phyloP scores from a whole-genome alignment of 2,329 filamentous ascomycete species.

The Apiospora arundinis region DNA sequence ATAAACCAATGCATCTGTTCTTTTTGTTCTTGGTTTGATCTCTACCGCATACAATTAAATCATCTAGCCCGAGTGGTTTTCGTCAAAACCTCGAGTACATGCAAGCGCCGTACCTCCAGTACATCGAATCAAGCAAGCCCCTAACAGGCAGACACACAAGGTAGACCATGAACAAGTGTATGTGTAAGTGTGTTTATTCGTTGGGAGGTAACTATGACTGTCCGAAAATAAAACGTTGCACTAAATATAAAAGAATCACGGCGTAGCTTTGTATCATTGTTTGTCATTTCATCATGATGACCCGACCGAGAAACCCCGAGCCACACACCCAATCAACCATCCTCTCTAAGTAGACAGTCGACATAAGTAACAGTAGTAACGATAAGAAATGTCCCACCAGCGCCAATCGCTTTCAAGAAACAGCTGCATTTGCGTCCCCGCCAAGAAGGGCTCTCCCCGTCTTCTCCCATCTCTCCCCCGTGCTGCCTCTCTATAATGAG shows the following conservation, averaged over 20 bases:
- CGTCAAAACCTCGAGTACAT: background rate
- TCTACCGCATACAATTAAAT: too few relatives aligned
- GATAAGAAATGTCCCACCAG: background rate
- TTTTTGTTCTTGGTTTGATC: too few relatives aligned
- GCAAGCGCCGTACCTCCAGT: background rate
- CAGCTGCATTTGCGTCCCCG: background rate
- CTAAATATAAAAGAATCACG: background rate
- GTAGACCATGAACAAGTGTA: background rate
- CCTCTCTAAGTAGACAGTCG: background rate
- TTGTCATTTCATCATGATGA: conserved; percentile 11
- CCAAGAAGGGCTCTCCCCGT: background rate
- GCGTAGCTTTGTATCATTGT: conserved; percentile 5
- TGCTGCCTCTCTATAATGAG: background rate
- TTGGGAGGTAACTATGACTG: background rate
- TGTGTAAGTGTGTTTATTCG: background rate
- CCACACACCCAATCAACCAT: background rate
- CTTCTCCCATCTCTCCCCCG: too few relatives aligned
- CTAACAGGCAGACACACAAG: too few relatives aligned
- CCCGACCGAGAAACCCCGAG: background rate
- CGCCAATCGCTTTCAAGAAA: conserved; percentile 14
- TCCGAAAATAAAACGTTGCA: background rate
- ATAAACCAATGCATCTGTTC: too few relatives aligned
- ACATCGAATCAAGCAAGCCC: background rate
- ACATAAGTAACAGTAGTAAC: background rate
- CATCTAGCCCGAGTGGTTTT: background rate